phyloP scores from a whole-genome alignment of 1,284 basidiomycete genomes.

The Heimioporus punctisporus region DNA sequence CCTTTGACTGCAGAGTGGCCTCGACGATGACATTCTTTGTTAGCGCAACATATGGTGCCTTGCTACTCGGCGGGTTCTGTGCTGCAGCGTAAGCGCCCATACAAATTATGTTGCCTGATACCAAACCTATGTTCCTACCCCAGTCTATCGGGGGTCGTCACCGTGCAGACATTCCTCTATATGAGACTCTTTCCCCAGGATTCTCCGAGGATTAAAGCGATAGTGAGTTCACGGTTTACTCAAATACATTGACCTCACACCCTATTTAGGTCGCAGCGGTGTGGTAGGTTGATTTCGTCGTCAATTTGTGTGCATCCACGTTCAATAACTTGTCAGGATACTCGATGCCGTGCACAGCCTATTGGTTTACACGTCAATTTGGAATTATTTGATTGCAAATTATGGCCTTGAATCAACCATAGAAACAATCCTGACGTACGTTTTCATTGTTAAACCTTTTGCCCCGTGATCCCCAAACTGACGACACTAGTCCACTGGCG shows the following conservation, averaged over 20 bases:
- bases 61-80: too few relatives aligned
- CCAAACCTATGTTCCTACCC: too few relatives aligned
- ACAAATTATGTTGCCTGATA: too few relatives aligned
- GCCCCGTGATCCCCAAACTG: not conserved
- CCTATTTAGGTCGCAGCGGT: slow-evolving; percentile 25
- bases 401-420: slow-evolving; percentile 27
- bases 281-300: slow-evolving; percentile 17
- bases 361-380: slow-evolving; percentile 29
- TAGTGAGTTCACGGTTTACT: slow-evolving; percentile 31
- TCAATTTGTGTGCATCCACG: not conserved
- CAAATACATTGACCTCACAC: not conserved
- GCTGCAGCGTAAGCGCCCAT: too few relatives aligned
- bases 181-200: slow-evolving; percentile 44
- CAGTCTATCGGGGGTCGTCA: slow-evolving; percentile 39
- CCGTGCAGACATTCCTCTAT: slow-evolving; percentile 44
- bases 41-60: too few relatives aligned
- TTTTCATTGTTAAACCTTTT: not conserved
- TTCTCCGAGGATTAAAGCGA: slow-evolving; percentile 29
- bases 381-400: slow-evolving; percentile 31
- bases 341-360: slow-evolving; percentile 30
- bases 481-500: slow-evolving; percentile 39
- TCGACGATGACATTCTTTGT: too few relatives aligned
- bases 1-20: too few relatives aligned
- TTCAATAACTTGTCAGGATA: slow-evolving; percentile 16
- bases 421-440: slow-evolving; percentile 24